Evolutionary conservation across 2,329 filamentous ascomycete genomes (phyloP).

Genomic region (Fulvia fulva): DNA sequence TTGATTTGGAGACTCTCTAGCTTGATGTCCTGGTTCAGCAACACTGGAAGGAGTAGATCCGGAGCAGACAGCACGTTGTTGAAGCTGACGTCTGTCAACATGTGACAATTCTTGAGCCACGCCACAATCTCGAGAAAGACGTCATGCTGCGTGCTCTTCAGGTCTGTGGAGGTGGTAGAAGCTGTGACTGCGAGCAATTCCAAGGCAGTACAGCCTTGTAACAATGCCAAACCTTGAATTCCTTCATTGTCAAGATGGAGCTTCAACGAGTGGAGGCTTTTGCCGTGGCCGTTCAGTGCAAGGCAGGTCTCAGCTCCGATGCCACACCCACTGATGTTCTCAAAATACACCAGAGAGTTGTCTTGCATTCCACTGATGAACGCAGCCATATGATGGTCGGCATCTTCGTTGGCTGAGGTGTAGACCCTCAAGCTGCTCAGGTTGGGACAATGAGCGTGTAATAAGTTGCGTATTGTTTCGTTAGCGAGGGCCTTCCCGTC

Average conservation of each 20-base stretch:
- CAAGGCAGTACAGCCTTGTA: slow-evolving; percentile 49
- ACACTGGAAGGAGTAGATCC: slow-evolving; percentile 50
- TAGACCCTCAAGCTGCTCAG: slow-evolving; percentile 61
- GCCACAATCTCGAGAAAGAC: slow-evolving; percentile 49
- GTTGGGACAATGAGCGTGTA: slow-evolving; percentile 56
- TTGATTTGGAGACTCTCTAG: slow-evolving; percentile 48
- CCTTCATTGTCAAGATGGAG: slow-evolving; percentile 49
- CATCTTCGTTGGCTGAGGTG: slow-evolving; percentile 42
- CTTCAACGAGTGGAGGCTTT: slow-evolving; percentile 53
- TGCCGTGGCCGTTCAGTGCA: slow-evolving; percentile 50
- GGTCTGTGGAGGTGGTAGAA: slow-evolving; percentile 43
- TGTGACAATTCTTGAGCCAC: slow-evolving; percentile 54
- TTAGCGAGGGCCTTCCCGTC: slow-evolving; percentile 58
- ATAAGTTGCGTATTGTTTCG: slow-evolving; percentile 50
- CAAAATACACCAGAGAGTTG: slow-evolving; percentile 57
- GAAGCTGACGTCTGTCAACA: slow-evolving; percentile 50
- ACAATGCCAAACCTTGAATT: slow-evolving; percentile 44
- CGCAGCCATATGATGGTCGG: slow-evolving; percentile 40
- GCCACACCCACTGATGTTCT: slow-evolving; percentile 54
- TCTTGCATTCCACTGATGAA: slow-evolving; percentile 42
- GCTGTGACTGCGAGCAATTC: slow-evolving; percentile 30
- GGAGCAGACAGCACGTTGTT: slow-evolving; percentile 50
- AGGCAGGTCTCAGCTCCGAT: slow-evolving; percentile 54
- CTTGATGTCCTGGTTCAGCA: slow-evolving; percentile 43
- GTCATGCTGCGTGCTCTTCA: slow-evolving; percentile 52